These are phyloP conservation scores for Otatea glauca DNA, from an alignment of 176 grass and related monocot species.

Conservation along the genomic window DNA sequence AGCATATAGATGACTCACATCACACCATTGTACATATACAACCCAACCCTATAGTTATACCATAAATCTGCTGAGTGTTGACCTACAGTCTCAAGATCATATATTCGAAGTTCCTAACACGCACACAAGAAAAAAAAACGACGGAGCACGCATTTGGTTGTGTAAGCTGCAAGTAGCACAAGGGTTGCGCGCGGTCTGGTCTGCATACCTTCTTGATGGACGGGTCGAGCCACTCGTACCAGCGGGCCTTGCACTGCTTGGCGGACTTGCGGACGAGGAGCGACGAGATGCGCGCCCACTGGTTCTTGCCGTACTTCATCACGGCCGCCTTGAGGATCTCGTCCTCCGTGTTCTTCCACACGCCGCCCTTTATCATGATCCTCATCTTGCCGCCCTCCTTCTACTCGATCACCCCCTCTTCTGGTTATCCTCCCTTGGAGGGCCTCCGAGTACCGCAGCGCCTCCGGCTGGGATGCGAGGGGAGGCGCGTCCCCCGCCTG, in stretches of 20 bases:
- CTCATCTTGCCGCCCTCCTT: constrained; percentile 60
- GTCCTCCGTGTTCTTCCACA: constrained; percentile 90
- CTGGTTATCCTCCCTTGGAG: constrained; percentile 25
- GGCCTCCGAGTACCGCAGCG: neutral
- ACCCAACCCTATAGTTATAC: too few species aligned
- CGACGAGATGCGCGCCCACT: constrained; percentile 83
- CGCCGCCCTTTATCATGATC: constrained; percentile 89
- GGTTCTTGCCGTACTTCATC: constrained; percentile 88
- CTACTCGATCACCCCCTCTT: neutral
- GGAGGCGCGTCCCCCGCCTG: neutral
- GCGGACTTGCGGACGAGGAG: constrained; percentile 85
- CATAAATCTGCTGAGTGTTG: too few species aligned
- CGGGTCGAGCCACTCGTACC: too few species aligned
- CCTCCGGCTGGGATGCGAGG: neutral
- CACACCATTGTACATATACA: too few species aligned
- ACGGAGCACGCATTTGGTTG: too few species aligned
- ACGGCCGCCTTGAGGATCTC: constrained; percentile 84
- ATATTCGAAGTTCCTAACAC: too few species aligned
- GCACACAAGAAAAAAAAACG: too few species aligned
- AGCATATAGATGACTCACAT: too few species aligned
- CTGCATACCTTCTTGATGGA: too few species aligned
- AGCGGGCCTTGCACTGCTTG: constrained; percentile 74
- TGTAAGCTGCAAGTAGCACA: too few species aligned
- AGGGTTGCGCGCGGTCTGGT: too few species aligned
- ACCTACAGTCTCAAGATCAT: too few species aligned